Evolutionary conservation across 2,329 filamentous ascomycete species (phyloP).

Genomic region (Hirsutella thompsonii): DNA sequence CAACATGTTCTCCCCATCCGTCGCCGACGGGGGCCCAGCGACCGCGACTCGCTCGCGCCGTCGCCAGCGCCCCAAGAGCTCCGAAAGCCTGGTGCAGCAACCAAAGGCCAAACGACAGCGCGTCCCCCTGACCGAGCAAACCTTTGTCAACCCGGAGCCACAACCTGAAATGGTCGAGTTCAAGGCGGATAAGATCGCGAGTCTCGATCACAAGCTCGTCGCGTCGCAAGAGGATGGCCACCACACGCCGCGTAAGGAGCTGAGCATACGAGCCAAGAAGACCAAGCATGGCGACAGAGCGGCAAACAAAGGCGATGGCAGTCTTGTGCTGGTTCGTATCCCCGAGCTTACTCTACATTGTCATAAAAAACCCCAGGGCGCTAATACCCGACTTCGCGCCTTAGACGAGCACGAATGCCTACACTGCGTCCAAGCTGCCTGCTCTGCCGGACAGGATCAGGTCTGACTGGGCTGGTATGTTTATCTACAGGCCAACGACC

Average conservation of each 20-base stretch:
- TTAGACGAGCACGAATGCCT: constrained; percentile 73
- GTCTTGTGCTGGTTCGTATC: constrained; percentile 47
- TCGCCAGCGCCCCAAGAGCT: constrained; percentile 44
- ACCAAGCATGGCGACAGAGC: constrained; percentile 47
- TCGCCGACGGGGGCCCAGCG: constrained; percentile 37
- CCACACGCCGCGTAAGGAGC: constrained; percentile 33
- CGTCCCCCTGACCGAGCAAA: constrained; percentile 43
- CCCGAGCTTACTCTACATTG: background rate
- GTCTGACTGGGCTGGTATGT: constrained; percentile 50
- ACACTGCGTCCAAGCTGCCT: constrained; percentile 73
- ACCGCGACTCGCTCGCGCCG: constrained; percentile 47
- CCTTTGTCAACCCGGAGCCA: constrained; percentile 37
- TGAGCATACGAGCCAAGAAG: constrained; percentile 50
- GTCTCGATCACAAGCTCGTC: constrained; percentile 29
- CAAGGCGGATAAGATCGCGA: constrained; percentile 37
- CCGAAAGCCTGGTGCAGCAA: constrained; percentile 39
- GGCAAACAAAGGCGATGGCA: constrained; percentile 52
- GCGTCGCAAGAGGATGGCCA: constrained; percentile 27
- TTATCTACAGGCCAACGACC: background rate
- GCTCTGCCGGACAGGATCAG: constrained; percentile 69
- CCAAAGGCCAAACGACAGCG: constrained; percentile 54
- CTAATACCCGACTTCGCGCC: too few species aligned
- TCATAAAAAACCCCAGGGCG: too few species aligned
- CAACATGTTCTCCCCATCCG: constrained; percentile 47
- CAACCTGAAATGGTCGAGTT: constrained; percentile 42